These are phyloP conservation scores for Pelargonium nanum DNA, from an alignment of 345 rosid species.

Conservation along the genomic window DNA sequence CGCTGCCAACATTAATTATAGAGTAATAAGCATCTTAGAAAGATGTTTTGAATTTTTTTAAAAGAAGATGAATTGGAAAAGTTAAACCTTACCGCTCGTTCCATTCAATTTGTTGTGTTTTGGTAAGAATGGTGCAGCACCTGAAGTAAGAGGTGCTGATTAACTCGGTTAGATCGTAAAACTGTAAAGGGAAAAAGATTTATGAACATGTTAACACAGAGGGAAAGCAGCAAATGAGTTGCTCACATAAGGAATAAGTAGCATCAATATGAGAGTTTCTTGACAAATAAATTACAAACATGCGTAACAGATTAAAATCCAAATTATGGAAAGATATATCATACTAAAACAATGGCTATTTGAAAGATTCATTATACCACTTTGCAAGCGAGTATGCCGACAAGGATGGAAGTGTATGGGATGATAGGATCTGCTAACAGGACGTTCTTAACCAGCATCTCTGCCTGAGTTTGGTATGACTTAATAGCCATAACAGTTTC, in stretches of 20 bases:
- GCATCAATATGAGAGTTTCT: background rate
- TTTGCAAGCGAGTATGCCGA: slow-evolving; percentile 69
- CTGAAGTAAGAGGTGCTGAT: slow-evolving; percentile 51
- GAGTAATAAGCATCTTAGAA: slow-evolving; percentile 6
- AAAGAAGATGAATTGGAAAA: background rate
- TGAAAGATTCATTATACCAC: slow-evolving; percentile 35
- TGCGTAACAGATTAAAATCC: background rate
- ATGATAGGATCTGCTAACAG: slow-evolving; percentile 50
- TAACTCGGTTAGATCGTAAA: slow-evolving; percentile 50
- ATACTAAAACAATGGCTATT: background rate
- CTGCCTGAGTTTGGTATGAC: slow-evolving; percentile 61
- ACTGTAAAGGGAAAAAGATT: slow-evolving; percentile 24
- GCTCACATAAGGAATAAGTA: background rate
- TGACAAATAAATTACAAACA: background rate
- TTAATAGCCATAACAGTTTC: slow-evolving; percentile 40
- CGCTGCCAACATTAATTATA: slow-evolving; percentile 36
- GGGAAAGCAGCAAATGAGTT: background rate
- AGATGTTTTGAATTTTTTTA: slow-evolving; percentile 3
- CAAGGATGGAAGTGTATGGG: slow-evolving; percentile 66
- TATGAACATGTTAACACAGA: background rate
- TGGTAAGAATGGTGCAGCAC: slow-evolving; percentile 46
- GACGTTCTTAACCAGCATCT: slow-evolving; percentile 47
- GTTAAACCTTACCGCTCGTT: slow-evolving; percentile 52
- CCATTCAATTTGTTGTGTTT: slow-evolving; percentile 66
- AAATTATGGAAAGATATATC: background rate